These are phyloP conservation scores for Candida oleophila DNA, from an alignment of 805 yeast species.

Conservation along the genomic window DNA sequence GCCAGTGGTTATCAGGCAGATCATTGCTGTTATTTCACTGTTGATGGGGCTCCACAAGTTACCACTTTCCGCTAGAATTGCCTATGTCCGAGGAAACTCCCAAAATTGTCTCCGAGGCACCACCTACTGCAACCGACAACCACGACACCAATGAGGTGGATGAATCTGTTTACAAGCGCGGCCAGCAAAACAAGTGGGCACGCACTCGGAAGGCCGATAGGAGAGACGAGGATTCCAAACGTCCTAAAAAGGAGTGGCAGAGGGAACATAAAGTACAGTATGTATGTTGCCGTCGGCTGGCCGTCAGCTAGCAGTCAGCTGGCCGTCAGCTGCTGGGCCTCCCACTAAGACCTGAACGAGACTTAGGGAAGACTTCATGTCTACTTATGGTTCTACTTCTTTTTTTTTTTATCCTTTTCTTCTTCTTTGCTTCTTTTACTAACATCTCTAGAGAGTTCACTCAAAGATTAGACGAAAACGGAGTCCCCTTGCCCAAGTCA, in stretches of 20 bases:
- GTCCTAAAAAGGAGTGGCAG: slow-evolving; percentile 17
- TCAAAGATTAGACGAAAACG: slow-evolving; percentile 58
- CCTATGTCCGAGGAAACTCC: neutral
- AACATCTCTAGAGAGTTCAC: slow-evolving; percentile 26
- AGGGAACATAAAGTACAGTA: slow-evolving; percentile 48
- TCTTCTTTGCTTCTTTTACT: too few species aligned
- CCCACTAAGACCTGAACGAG: too few species aligned
- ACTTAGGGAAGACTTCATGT: too few species aligned
- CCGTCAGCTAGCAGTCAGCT: too few species aligned
- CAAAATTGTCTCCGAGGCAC: neutral
- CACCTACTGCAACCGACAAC: neutral
- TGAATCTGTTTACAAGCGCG: slow-evolving; percentile 40
- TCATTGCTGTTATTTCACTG: too few species aligned
- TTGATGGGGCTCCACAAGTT: too few species aligned
- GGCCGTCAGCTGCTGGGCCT: too few species aligned
- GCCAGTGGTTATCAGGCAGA: too few species aligned
- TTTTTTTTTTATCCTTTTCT: too few species aligned
- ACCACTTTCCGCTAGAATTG: too few species aligned
- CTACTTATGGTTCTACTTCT: too few species aligned
- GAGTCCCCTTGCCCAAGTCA: slow-evolving; percentile 54
- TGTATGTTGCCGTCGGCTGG: slow-evolving; percentile 54
- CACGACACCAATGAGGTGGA: slow-evolving; percentile 18
- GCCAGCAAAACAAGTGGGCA: slow-evolving; percentile 35
- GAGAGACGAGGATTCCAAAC: slow-evolving; percentile 17
- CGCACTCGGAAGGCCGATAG: slow-evolving; percentile 21